Base-by-base conservation (phyloP, 768 basidiomycete genomes). In the Boletus edulis region DNA sequence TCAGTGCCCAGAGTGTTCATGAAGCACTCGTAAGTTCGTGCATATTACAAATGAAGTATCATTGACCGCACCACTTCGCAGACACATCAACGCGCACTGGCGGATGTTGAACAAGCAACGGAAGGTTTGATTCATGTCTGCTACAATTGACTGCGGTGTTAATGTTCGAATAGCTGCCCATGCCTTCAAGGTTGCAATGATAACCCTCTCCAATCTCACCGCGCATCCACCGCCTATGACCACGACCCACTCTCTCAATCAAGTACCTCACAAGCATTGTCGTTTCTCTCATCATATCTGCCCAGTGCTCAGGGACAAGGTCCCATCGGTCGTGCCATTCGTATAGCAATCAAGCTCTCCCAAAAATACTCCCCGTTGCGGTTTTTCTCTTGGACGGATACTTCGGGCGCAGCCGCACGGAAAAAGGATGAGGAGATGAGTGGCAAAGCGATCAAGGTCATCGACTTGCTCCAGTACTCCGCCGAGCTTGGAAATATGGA, bases 381-480 rank as follows among this genome's bases (percentile, higher is more conserved):
- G 24, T 70, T 77, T 46, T 59, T 81, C 38, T 76, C 69, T 53
- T 73, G 72, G 54, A 65, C 39, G 73, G 75, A 46, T 77, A 72
- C 58, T 76, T 77, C 52, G 73, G 73, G 49, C 65, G 55, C 63
- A n/a, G 64, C 76, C 6, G 73, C 78, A 20, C 81, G 76, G 61
- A 79, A 75, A 65, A 82, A 76, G 63, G 84, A 85, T 17, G 89
- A 90, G 44, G 89, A 91, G 57, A 70, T 83, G 60, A 77, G 75
- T 18, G 77, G 81, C 3, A 89, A 87, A 63, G 86, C 89, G 10
- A 84, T 91, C 66, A 93, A 93, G 67, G 89, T 91, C 32, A 65
- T 93, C 14, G 90, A 92, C 64, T 67, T 94, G 12, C 72, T 94
- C 31, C 82, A 91, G 55, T 87, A 91, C 71, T 89, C 92, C 1